phyloP scores from a whole-genome alignment of 371 early-diverging fungal genomes.

The Rhizopus delemar region DNA sequence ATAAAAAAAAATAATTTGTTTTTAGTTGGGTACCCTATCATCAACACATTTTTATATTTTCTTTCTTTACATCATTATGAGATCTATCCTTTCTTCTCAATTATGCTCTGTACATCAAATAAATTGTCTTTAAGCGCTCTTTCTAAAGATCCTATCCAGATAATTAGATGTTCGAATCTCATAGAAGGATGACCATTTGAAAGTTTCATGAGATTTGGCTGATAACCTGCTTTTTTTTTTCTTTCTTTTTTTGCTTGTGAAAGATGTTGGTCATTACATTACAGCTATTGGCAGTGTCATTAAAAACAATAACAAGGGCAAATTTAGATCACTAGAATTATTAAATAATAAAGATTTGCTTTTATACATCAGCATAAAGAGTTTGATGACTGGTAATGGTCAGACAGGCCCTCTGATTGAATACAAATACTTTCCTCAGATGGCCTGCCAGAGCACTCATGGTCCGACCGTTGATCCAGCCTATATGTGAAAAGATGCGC shows the following conservation, averaged over 20 bases:
- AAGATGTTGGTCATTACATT: conserved; percentile 78
- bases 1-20: too few relatives aligned
- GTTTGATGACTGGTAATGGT: conserved; percentile 90
- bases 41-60: too few relatives aligned
- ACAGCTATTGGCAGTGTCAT: conserved; percentile 77
- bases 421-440: conserved; percentile 88
- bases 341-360: conserved; percentile 41
- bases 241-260: neutral
- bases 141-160: too few relatives aligned
- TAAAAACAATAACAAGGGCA: conserved; percentile 61
- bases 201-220: too few relatives aligned
- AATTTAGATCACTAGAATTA: conserved; percentile 34
- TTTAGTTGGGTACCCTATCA: too few relatives aligned
- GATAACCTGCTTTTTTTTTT: neutral
- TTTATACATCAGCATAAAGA: conserved; percentile 69
- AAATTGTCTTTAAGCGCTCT: too few relatives aligned
- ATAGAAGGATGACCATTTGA: too few relatives aligned
- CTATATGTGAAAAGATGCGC: conserved; percentile 73
- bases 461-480: conserved; percentile 69
- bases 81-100: too few relatives aligned
- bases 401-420: conserved; percentile 86
- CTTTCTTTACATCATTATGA: too few relatives aligned
- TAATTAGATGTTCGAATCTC: too few relatives aligned
- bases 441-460: conserved; percentile 81
- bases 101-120: too few relatives aligned